phyloP scores from a whole-genome alignment of 495 filamentous ascomycete genomes.

The Aspergillus diversus region DNA sequence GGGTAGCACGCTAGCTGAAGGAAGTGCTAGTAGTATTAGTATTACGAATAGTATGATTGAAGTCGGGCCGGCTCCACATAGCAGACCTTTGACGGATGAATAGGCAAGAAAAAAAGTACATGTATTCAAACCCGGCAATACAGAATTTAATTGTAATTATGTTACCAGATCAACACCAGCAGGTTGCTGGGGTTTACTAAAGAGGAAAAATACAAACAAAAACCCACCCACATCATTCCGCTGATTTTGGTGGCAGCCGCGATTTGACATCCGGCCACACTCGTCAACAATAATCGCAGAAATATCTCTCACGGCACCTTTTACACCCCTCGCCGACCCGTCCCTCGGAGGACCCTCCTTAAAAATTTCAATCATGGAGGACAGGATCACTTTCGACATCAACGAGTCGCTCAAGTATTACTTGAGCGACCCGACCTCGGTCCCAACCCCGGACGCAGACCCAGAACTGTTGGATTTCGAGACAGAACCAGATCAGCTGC shows the following conservation, averaged over 20 bases:
- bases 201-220: constrained; percentile 40
- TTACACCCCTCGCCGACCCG: constrained; percentile 13
- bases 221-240: constrained; percentile 5
- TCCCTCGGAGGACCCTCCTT: constrained; percentile 24
- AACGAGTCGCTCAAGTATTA: constrained; percentile 95
- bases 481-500: constrained; percentile 83
- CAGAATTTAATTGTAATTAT: neutral
- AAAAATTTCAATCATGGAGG: constrained; percentile 65
- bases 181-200: constrained; percentile 19
- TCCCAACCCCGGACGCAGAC: constrained; percentile 88
- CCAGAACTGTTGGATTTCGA: constrained; percentile 86
- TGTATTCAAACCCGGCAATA: neutral
- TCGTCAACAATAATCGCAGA: constrained; percentile 7
- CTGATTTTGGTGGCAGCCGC: constrained; percentile 11
- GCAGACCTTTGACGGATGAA: too few species aligned
- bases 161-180: neutral
- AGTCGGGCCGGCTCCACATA: too few species aligned
- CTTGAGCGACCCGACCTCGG: constrained; percentile 82
- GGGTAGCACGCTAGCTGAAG: too few species aligned
- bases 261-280: constrained; percentile 22
- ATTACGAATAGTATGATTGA: too few species aligned
- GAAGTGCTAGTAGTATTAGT: too few species aligned
- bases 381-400: constrained; percentile 81
- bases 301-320: neutral
- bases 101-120: neutral